Evolutionary conservation across 2,329 filamentous ascomycete genomes (phyloP).

Genomic region (Sphaceloma murrayae): DNA sequence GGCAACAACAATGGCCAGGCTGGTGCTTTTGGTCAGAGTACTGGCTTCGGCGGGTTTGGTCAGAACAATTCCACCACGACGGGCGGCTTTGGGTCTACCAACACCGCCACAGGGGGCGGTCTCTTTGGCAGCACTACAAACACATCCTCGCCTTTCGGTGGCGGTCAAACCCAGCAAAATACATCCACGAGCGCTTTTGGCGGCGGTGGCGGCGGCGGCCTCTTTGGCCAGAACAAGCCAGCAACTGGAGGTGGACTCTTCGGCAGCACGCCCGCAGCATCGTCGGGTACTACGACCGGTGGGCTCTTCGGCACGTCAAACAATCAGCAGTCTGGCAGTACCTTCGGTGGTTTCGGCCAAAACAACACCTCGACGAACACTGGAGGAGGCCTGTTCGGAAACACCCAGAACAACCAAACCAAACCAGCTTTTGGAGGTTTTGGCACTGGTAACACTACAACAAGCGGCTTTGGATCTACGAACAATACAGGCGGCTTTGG

Average conservation of each 20-base stretch:
- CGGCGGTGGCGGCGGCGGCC: conserved; percentile 18
- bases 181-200: conserved; percentile 25
- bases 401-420: conserved; percentile 18
- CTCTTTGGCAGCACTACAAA: conserved; percentile 30
- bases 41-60: conserved; percentile 44
- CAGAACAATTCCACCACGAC: conserved; percentile 31
- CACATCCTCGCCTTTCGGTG: conserved; percentile 20
- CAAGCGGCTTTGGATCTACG: conserved; percentile 21
- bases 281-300: conserved; percentile 21
- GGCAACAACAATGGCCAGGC: conserved; percentile 73
- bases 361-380: conserved; percentile 22
- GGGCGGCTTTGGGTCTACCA: conserved; percentile 37
- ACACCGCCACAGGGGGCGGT: conserved; percentile 22
- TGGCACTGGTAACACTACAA: conserved; percentile 29
- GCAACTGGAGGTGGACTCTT: conserved; percentile 21
- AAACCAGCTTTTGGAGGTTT: conserved; percentile 21
- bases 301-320: conserved; percentile 30
- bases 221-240: conserved; percentile 24
- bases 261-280: conserved; percentile 20
- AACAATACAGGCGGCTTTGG: conserved; percentile 22
- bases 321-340: conserved; percentile 25
- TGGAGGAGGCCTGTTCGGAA: conserved; percentile 18
- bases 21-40: conserved; percentile 68
- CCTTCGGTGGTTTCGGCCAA: conserved; percentile 23
- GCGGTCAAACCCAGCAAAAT: conserved; percentile 17